These are phyloP conservation scores for Aspergillus bridgeri DNA, from an alignment of 495 filamentous ascomycete species.

Conservation along the genomic window DNA sequence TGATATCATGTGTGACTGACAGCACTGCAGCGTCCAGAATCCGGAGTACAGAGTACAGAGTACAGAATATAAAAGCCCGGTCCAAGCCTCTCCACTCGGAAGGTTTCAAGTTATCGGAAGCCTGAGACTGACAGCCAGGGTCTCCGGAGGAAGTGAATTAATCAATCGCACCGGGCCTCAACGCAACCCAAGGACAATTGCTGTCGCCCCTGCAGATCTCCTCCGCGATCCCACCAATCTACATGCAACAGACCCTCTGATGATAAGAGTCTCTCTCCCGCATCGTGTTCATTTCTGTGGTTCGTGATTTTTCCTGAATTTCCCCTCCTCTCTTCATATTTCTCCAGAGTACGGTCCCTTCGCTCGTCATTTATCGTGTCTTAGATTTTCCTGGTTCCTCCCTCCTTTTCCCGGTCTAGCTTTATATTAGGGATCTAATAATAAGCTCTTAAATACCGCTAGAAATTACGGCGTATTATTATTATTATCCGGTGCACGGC, in stretches of 20 bases:
- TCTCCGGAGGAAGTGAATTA: neutral
- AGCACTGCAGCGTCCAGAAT: too few species aligned
- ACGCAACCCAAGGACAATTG: neutral
- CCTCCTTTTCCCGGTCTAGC: neutral
- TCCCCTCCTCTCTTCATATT: neutral
- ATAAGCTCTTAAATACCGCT: neutral
- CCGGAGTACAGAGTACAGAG: too few species aligned
- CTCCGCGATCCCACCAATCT: constrained; percentile 6
- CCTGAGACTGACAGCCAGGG: neutral
- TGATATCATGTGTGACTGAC: too few species aligned
- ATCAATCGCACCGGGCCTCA: too few species aligned
- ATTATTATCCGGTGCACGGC: neutral
- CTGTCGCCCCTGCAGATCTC: constrained; percentile 8
- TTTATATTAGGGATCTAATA: neutral
- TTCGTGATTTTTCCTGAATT: neutral
- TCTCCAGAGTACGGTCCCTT: too few species aligned
- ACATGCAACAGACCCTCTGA: neutral
- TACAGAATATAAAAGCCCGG: neutral
- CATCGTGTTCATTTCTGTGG: constrained; percentile 7
- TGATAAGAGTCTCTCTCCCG: constrained; percentile 1
- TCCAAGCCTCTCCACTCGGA: neutral
- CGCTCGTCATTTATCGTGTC: constrained; percentile 1
- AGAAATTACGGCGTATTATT: neutral
- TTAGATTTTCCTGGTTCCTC: neutral
- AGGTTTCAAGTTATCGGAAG: neutral